phyloP scores from a whole-genome alignment of 176 grass and related monocot species.

The Guadua angustifolia region DNA sequence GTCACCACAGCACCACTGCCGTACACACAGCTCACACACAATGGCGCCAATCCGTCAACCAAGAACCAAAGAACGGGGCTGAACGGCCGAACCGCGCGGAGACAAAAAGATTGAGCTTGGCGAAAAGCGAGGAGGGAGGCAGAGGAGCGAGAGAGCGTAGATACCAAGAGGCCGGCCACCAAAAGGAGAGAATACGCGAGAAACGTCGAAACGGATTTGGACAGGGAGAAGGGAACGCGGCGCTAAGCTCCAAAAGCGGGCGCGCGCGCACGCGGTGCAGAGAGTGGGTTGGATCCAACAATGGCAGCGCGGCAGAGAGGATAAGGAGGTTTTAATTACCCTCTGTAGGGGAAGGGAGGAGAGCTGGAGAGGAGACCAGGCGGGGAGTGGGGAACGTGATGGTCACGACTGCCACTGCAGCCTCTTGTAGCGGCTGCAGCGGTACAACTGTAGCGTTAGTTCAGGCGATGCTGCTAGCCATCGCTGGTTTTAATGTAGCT shows the following conservation, averaged over 20 bases:
- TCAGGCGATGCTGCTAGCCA: neutral
- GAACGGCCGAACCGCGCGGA: conserved; percentile 1
- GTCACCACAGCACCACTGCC: conserved; percentile 25
- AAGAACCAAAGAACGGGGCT: conserved; percentile 29
- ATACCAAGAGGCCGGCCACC: conserved; percentile 33
- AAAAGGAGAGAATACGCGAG: conserved; percentile 44
- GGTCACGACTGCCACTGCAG: conserved; percentile 42
- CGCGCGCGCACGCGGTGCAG: neutral
- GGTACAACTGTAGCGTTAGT: conserved; percentile 46
- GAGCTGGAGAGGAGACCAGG: conserved; percentile 26
- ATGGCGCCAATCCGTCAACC: conserved; percentile 29
- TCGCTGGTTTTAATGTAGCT: conserved; percentile 3
- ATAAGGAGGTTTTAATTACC: conserved; percentile 54
- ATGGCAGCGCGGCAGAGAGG: conserved; percentile 43
- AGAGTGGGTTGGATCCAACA: conserved; percentile 51
- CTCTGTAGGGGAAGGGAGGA: neutral
- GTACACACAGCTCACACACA: conserved; percentile 5
- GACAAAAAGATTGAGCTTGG: conserved; percentile 38
- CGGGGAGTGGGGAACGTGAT: conserved; percentile 68
- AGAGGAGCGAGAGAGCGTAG: conserved; percentile 34
- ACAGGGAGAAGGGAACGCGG: conserved; percentile 39
- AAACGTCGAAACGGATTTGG: conserved; percentile 36
- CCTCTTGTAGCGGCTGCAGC: neutral
- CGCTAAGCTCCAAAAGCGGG: conserved; percentile 56
- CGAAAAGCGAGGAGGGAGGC: neutral